Base-by-base conservation (phyloP, 371 early-diverging fungal species). In the Circinella umbellata region DNA sequence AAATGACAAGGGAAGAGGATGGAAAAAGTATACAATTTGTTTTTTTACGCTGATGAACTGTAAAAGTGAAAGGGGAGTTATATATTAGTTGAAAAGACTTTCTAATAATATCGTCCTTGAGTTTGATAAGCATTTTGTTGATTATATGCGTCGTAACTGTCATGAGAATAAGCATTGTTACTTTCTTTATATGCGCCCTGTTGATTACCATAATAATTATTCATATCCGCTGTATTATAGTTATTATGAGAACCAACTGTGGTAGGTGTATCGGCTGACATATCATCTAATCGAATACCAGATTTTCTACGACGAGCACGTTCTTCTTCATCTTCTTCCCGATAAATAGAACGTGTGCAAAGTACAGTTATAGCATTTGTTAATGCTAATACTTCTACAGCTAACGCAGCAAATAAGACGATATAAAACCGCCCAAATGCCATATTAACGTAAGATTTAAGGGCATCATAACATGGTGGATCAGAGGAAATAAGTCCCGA, bases 251-350 rank as follows among this genome's bases (percentile, higher is more conserved):
- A 73, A 14, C 73, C 73, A 5, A 70, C 67, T 5, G 78, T 78
- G n/a, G 76, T 76, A 7, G 80, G 78, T 11, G 81, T 79, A 57
- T 82, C 82, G 2, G 70, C 72, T 18, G 78, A 73, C 73, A 76
- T 76, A 53, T 84, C 82, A 54, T 81, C 82, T n/a, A 84, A 48
- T 36, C 74, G 73, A 61, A 84, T 84, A 39, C 82, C 84, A 0
- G 84, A 84, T 51, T 81, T 81, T 64, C 84, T 75, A 38, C 78
- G 80, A n/a, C 71, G 76, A 53, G 79, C 79, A 55, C 84, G 77
- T 59, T 80, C 82, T 8, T 68, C 71, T 59, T 81, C 82, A 15
- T 84, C 77, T 34, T 77, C 79, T 27, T 73, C 78, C n/a, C 67
- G 64, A 36, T 70, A 73, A 34, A 70, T 71, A 1, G 70, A 66